Conservation (phyloP, 768 basidiomycete species). For the Suillus placidus region DNA sequence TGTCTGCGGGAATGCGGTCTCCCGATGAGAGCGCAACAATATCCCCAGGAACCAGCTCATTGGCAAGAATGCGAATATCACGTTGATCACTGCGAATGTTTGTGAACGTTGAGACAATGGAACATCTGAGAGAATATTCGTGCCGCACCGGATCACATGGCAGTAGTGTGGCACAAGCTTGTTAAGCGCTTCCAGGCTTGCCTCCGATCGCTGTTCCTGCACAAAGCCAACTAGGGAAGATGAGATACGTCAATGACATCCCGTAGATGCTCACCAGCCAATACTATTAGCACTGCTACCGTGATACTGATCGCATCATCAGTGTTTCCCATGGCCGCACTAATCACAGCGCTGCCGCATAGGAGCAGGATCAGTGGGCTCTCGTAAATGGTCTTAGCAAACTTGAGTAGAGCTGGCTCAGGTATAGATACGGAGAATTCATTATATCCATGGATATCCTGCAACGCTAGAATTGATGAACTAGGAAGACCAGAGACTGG, state of each 20-base stretch:
- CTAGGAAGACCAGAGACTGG: conserved; percentile 61
- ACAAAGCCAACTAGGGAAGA: conserved; percentile 77
- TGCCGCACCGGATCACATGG: conserved; percentile 70
- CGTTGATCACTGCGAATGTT: conserved; percentile 44
- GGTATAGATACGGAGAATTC: conserved; percentile 87
- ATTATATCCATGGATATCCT: conserved; percentile 81
- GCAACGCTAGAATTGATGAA: conserved; percentile 62
- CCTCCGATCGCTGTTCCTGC: conserved; percentile 92
- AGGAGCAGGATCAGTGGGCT: conserved; percentile 89
- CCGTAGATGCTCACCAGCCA: conserved; percentile 68
- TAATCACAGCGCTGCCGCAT: conserved; percentile 87
- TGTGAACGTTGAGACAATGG: not conserved
- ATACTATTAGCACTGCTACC: conserved; percentile 87
- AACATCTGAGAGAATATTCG: not conserved
- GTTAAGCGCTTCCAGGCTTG: conserved; percentile 92
- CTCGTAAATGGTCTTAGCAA: conserved; percentile 94
- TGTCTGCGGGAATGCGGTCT: conserved; percentile 92
- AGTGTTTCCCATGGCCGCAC: conserved; percentile 91
- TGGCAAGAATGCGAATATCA: conserved; percentile 82
- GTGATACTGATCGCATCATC: conserved; percentile 95
- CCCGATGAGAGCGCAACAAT: conserved; percentile 88
- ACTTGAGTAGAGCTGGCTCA: conserved; percentile 83
- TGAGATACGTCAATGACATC: conserved; percentile 8
- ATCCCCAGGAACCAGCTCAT: conserved; percentile 96
- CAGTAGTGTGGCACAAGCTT: conserved; percentile 98